Percentiles rank a stretch among this genome's conserved stretches.
Evolutionary conservation across 23 red algal species (phyloP).

Genomic region (Agarophyton chilense): DNA sequence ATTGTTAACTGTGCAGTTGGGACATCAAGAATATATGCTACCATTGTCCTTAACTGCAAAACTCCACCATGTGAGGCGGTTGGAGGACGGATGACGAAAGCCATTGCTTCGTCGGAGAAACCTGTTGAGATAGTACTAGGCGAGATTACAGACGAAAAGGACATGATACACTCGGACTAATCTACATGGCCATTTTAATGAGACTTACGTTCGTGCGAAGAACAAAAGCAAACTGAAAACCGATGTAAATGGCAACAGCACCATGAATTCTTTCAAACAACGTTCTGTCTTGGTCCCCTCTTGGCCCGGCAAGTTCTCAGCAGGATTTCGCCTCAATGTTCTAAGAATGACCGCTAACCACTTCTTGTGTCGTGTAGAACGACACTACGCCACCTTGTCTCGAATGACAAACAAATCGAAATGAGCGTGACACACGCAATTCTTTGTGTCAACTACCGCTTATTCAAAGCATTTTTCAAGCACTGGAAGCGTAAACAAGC

Average conservation of each 20-base stretch:
- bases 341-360: background rate
- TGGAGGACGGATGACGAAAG: slow-evolving; percentile 1
- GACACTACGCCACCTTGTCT: background rate
- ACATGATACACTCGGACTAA: background rate
- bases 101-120: slow-evolving; percentile 15
- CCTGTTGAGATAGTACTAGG: slow-evolving; percentile 21
- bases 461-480: no score
- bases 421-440: no score
- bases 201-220: background rate
- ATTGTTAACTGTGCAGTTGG: background rate
- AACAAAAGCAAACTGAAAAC: background rate
- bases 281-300: no score
- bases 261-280: background rate
- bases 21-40: slow-evolving; percentile 22
- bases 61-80: slow-evolving; percentile 9
- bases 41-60: slow-evolving; percentile 24
- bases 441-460: no score
- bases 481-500: no score
- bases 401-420: background rate
- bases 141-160: slow-evolving; percentile 21
- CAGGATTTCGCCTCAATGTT: background rate
- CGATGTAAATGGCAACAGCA: background rate
- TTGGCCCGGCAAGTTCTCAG: no score
- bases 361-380: background rate
- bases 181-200: background rate